These are phyloP conservation scores for Fimicolochytrium jonesii DNA, from an alignment of 192 early-diverging fungal genomes.

Conservation along the genomic window DNA sequence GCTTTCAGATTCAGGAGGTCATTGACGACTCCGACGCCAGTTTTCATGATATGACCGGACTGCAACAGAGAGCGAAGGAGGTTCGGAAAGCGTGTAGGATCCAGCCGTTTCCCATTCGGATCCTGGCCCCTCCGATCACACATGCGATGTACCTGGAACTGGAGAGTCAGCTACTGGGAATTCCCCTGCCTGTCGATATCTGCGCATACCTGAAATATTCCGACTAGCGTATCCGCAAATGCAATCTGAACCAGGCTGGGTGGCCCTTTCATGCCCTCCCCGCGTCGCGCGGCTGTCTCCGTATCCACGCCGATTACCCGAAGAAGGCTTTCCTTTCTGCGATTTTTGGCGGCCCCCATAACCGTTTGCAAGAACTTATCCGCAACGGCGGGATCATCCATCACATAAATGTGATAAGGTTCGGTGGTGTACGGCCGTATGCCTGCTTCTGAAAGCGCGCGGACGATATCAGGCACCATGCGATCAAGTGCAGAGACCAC, in stretches of 20 bases:
- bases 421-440: conserved; percentile 10
- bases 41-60: background rate
- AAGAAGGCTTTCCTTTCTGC: background rate
- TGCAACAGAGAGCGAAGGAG: background rate
- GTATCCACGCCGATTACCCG: conserved; percentile 14
- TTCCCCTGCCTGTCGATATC: no score
- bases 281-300: conserved; percentile 2
- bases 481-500: no score
- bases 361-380: background rate
- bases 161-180: no score
- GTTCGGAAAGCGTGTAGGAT: conserved; percentile 2
- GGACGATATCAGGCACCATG: background rate
- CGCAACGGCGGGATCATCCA: background rate
- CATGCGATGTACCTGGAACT: conserved; percentile 5
- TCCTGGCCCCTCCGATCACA: no score
- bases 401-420: conserved; percentile 13
- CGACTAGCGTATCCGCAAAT: conserved; percentile 17
- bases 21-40: conserved; percentile 9
- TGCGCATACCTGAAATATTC: conserved; percentile 17
- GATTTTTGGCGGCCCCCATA: no score
- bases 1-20: background rate
- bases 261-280: background rate
- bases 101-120: background rate
- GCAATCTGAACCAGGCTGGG: conserved; percentile 23
- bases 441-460: background rate